Conservation (phyloP, 345 rosid species). For the Eucalyptus marginata region DNA sequence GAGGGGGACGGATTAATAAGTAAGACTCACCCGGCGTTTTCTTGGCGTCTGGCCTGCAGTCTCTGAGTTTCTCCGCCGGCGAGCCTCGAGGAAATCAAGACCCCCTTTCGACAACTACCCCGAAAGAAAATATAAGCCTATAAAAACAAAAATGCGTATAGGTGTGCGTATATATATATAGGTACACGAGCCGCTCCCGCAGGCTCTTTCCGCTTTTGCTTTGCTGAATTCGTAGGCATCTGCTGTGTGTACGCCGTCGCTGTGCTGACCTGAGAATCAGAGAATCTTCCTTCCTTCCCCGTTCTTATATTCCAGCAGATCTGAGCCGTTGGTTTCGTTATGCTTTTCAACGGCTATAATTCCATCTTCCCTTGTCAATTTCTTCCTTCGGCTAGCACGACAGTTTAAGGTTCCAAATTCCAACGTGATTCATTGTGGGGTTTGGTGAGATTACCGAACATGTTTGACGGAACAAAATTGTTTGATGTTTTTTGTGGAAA, state of each 20-base stretch:
- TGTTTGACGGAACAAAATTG: background rate
- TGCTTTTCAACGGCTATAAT: background rate
- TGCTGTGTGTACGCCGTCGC: background rate
- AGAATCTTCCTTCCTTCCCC: background rate
- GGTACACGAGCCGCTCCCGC: background rate
- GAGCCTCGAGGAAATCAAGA: background rate
- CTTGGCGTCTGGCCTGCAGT: background rate
- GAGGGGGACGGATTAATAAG: background rate
- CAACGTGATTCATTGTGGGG: no score
- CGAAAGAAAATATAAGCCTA: background rate
- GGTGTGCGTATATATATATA: background rate
- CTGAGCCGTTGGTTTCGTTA: background rate
- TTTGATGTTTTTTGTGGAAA: background rate
- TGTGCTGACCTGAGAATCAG: background rate
- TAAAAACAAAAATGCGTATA: background rate
- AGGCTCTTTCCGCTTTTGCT: background rate
- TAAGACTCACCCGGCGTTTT: background rate
- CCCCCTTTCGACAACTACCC: background rate
- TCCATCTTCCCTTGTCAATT: background rate
- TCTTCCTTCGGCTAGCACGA: background rate
- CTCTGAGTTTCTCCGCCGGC: background rate
- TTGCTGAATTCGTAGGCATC: background rate
- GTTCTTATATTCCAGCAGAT: background rate
- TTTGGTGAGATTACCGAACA: background rate
- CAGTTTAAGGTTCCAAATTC: background rate